These are phyloP conservation scores for Backusella tarrabulga DNA, from an alignment of 192 early-diverging fungal species.

Conservation along the genomic window DNA sequence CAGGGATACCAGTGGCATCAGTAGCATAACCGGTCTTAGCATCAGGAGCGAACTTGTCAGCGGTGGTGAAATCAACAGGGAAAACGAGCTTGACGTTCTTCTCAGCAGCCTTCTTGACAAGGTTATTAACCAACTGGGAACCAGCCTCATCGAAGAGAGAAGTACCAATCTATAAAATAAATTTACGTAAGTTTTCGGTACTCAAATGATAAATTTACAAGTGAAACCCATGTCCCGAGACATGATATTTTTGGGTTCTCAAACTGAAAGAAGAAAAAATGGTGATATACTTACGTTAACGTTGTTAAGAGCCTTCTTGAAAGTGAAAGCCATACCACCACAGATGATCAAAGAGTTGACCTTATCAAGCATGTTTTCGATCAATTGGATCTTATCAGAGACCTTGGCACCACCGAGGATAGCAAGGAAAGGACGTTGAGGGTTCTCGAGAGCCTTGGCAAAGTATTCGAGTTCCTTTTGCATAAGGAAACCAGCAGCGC, in stretches of 20 bases:
- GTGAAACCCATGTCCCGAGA: conserved; percentile 14
- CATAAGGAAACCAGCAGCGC: conserved; percentile 97
- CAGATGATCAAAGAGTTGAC: conserved; percentile 81
- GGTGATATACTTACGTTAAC: conserved; percentile 56
- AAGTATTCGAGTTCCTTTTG: conserved; percentile 99
- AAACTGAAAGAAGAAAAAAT: not conserved
- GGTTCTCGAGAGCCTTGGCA: conserved; percentile 93
- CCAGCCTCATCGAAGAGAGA: conserved; percentile 92
- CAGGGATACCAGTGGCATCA: conserved; percentile 83
- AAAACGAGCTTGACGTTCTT: conserved; percentile 90
- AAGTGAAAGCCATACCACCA: conserved; percentile 99
- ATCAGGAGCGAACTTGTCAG: conserved; percentile 82
- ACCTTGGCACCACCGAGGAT: conserved; percentile 98
- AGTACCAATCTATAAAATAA: conserved; percentile 67
- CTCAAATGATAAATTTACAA: not conserved
- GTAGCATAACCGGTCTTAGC: conserved; percentile 86
- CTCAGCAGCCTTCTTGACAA: conserved; percentile 88
- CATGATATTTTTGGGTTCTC: not conserved
- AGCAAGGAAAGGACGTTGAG: conserved; percentile 91
- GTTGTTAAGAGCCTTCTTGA: conserved; percentile 86
- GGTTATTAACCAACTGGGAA: conserved; percentile 73
- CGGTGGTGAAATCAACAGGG: conserved; percentile 87
- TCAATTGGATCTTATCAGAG: conserved; percentile 98
- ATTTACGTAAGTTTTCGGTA: conserved; percentile 14
- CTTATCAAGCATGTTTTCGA: conserved; percentile 97